A percentile compares a stretch with the other conserved stretches of the same genome.
phyloP scores from a whole-genome alignment of 345 rosid genomes.

The Camelina hispida region DNA sequence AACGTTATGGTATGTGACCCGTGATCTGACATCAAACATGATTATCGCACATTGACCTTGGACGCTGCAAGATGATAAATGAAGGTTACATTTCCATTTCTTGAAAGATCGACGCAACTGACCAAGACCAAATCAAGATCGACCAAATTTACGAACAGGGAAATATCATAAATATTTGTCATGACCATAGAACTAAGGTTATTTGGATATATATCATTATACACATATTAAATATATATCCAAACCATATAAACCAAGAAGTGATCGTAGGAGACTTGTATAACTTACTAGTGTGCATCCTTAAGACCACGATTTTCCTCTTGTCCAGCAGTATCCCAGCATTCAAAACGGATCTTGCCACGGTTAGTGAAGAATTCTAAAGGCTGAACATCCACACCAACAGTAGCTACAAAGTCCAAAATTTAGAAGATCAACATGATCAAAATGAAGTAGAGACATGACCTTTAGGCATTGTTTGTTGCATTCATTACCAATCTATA shows the following conservation, averaged over 20 bases:
- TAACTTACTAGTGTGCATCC: conserved; percentile 16
- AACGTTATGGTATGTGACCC: not conserved
- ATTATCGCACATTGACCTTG: conserved; percentile 12
- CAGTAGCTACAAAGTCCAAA: conserved; percentile 4
- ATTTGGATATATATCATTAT: no score
- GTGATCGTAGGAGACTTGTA: not conserved
- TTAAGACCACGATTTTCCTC: not conserved
- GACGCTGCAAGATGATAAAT: not conserved
- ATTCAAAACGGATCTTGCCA: conserved; percentile 3
- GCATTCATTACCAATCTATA: not conserved
- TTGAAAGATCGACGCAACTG: not conserved
- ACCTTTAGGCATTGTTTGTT: not conserved
- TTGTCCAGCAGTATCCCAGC: conserved; percentile 4
- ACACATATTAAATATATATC: no score
- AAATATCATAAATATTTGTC: not conserved
- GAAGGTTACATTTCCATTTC: not conserved
- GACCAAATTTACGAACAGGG: not conserved
- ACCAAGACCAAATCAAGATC: not conserved
- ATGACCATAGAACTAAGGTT: not conserved
- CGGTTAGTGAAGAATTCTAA: not conserved
- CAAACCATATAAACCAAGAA: not conserved
- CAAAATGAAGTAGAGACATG: not conserved
- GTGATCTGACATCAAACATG: conserved; percentile 13
- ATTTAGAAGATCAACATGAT: not conserved
- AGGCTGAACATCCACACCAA: conserved; percentile 12